phyloP scores from a whole-genome alignment of 2,329 filamentous ascomycete species.

The Sporothrix brunneoviolacea region DNA sequence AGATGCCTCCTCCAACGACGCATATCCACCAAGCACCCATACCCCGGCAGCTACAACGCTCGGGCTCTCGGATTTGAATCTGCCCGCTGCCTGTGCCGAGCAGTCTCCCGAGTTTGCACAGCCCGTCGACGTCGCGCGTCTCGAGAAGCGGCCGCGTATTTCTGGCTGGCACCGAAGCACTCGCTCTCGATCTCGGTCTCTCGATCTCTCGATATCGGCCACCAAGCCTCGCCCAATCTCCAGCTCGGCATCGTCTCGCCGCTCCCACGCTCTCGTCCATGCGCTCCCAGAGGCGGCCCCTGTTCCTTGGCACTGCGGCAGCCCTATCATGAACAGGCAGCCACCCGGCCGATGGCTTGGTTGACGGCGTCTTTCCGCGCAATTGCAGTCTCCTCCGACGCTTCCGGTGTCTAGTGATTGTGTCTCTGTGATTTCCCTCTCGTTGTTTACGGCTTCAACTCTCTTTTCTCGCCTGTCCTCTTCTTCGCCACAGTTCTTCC shows the following conservation, averaged over 20 bases:
- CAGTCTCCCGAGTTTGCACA: too few relatives aligned
- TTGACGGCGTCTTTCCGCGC: constrained; percentile 8
- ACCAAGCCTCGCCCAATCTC: too few relatives aligned
- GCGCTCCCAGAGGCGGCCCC: neutral
- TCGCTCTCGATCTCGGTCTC: too few relatives aligned
- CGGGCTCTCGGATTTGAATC: constrained; percentile 13
- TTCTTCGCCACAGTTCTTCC: too few relatives aligned
- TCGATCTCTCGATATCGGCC: too few relatives aligned
- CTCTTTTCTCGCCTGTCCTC: too few relatives aligned
- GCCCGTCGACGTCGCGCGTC: too few relatives aligned
- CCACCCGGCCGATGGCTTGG: constrained; percentile 13
- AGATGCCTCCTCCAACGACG: neutral
- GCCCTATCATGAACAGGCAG: constrained; percentile 16
- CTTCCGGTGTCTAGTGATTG: constrained; percentile 2
- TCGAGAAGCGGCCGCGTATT: too few relatives aligned
- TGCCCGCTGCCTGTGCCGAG: neutral
- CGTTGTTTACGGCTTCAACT: too few relatives aligned
- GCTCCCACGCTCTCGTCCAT: neutral
- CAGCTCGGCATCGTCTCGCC: too few relatives aligned
- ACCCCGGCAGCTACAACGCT: neutral
- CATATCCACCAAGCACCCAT: neutral
- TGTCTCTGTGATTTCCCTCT: neutral
- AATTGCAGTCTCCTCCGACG: neutral
- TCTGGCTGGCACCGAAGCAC: too few relatives aligned
- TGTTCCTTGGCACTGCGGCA: neutral